Evolutionary conservation across 164 flowering plant genomes (phyloP), one percentile per base, ranked within the genome.

Genomic region (Vitis cinerea): DNA sequence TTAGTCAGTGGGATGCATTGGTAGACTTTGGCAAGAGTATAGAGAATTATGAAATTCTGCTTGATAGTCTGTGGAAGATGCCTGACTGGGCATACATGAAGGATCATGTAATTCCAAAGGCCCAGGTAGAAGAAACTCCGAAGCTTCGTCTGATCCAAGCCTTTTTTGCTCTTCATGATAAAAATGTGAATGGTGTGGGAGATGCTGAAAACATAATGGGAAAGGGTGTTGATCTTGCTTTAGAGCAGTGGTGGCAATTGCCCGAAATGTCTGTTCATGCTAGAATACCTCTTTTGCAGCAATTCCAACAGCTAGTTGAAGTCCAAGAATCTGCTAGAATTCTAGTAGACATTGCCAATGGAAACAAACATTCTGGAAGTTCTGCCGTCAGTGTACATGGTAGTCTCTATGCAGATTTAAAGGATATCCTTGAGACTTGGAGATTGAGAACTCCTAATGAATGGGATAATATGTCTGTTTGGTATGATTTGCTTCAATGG

Each of bases 401-500:
- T 58, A 87, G 91, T 69, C 79, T 84, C 3, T 96, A 92, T 82
- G 86, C 90, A 67, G 99, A 96, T 81, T 92, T 96, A 49, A 96
- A 92, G 81, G 98, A 96, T 68, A 96, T 96, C 66, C 93, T 93
- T 61, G 99, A 93, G 82, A 93, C 99, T 37, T 96, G 99, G 99
- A 89, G 99, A 71, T 84, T 93, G 14, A 83, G 99, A 75, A 92
- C 93, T 51, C 99, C 99, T 51, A 96, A 96, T 85, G 97, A 93
- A 75, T 96, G 99, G 99, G 99, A 96, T 74, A 89, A 86, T 77
- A 81, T 89, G 83, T 83, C 98, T 73, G 94, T 93, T 65, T 96
- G 99, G 99, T 92, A 80, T 85, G 99, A 96, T 83, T 78, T 93
- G 78, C 89, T 96, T 55, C 99, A 96, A 19, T 96, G 99, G 99